Evolutionary conservation across 1,284 basidiomycete genomes (phyloP).

Genomic region (Ceratobasidium sp.): DNA sequence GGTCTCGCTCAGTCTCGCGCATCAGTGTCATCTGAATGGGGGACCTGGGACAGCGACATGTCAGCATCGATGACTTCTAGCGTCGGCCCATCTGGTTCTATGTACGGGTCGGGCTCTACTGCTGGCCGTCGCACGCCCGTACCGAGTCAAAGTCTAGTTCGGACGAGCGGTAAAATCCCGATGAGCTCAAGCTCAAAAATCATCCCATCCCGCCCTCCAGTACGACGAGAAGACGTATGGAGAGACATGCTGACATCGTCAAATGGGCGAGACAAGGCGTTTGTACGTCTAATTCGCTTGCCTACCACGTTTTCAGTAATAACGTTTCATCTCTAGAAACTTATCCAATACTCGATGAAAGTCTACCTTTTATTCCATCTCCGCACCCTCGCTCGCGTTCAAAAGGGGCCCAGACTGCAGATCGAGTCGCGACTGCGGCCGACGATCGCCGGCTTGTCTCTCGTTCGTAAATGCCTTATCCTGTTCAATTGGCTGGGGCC

Average conservation of each 20-base stretch:
- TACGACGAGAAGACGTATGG: conserved; percentile 70
- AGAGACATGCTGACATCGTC: conserved; percentile 77
- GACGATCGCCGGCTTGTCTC: conserved; percentile 72
- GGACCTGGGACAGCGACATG: conserved; percentile 34
- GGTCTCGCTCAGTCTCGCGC: conserved; percentile 36
- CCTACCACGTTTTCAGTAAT: conserved; percentile 30
- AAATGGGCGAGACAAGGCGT: conserved; percentile 80
- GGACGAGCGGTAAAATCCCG: conserved; percentile 1
- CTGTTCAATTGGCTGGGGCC: conserved; percentile 84
- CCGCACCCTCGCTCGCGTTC: conserved; percentile 58
- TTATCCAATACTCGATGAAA: conserved; percentile 81
- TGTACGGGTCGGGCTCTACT: conserved; percentile 25
- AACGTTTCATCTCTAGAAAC: conserved; percentile 65
- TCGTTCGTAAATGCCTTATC: conserved; percentile 78
- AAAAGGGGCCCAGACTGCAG: conserved; percentile 61
- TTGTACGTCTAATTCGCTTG: conserved; percentile 68
- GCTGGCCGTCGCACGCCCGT: conserved; percentile 19
- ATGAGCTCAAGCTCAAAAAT: conserved; percentile 13
- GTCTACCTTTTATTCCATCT: conserved; percentile 74
- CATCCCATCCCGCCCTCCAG: conserved; percentile 2
- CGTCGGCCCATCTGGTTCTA: conserved; percentile 21
- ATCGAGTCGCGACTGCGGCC: conserved; percentile 68
- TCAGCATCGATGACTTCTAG: conserved; percentile 28
- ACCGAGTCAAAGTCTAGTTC: conserved; percentile 18
- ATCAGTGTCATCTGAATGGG: conserved; percentile 34